These are phyloP conservation scores for Ophiostoma piceae DNA, from an alignment of 2,329 filamentous ascomycete genomes.

Conservation along the genomic window DNA sequence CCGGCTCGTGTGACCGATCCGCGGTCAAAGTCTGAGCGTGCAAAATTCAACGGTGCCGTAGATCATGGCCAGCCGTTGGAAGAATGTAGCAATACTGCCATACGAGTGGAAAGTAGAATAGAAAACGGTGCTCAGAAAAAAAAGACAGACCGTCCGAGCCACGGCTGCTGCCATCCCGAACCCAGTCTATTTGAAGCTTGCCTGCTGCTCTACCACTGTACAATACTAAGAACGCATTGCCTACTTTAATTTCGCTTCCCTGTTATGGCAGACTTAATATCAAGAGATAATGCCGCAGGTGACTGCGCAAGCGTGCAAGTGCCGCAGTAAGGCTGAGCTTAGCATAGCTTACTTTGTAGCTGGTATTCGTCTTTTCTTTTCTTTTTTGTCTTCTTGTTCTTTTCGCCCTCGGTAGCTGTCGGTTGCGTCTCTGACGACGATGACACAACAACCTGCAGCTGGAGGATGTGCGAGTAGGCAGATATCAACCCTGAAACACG, in stretches of 20 bases:
- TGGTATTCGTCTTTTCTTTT: background rate
- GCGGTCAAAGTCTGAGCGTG: background rate
- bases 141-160: background rate
- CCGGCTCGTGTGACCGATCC: background rate
- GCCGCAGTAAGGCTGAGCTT: slow-evolving; percentile 7
- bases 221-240: background rate
- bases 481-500: background rate
- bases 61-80: background rate
- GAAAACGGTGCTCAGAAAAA: background rate
- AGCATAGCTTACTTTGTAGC: background rate
- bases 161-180: background rate
- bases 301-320: background rate
- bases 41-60: background rate
- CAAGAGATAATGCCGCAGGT: background rate
- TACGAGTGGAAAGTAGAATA: background rate
- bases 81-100: background rate
- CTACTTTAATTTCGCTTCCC: background rate
- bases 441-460: slow-evolving; percentile 2
- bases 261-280: background rate
- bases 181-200: background rate
- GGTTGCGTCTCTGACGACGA: background rate
- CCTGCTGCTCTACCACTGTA: background rate
- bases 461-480: background rate
- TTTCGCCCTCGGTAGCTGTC: background rate
- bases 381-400: background rate